These are phyloP conservation scores for Pelargonium myrrhifolium DNA, from an alignment of 441 rosid species.

Conservation along the genomic window DNA sequence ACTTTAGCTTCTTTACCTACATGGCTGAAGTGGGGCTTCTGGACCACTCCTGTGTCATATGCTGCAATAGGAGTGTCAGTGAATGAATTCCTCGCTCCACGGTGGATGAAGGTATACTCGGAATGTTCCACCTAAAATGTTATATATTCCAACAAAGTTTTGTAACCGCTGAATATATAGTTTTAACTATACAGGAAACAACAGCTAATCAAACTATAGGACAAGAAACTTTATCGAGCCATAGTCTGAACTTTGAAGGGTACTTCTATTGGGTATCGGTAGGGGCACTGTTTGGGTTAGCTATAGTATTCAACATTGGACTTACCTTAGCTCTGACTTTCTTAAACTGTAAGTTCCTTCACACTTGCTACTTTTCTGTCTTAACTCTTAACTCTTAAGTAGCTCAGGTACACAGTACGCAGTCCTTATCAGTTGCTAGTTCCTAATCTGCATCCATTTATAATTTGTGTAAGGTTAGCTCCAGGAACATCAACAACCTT, in stretches of 20 bases:
- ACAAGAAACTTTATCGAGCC: slow-evolving; percentile 33
- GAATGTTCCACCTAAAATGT: no score
- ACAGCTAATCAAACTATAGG: slow-evolving; percentile 38
- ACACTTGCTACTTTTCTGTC: no score
- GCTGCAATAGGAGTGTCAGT: slow-evolving; percentile 58
- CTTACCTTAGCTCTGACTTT: slow-evolving; percentile 20
- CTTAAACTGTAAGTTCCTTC: no score
- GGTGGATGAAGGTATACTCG: slow-evolving; percentile 46
- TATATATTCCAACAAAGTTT: background rate
- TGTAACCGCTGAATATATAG: no score
- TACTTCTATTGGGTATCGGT: slow-evolving; percentile 57
- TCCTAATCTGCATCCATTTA: no score
- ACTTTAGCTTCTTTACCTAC: slow-evolving; percentile 46
- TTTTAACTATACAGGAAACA: slow-evolving; percentile 17
- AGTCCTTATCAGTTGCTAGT: no score
- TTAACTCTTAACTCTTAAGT: no score
- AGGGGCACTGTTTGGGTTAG: slow-evolving; percentile 47
- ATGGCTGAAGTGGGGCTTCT: slow-evolving; percentile 71
- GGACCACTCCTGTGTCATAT: slow-evolving; percentile 58
- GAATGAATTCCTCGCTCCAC: slow-evolving; percentile 61
- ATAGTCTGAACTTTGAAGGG: slow-evolving; percentile 43
- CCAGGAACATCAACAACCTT: no score
- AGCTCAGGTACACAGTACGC: no score
- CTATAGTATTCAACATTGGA: slow-evolving; percentile 43
- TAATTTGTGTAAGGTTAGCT: no score